Conservation (phyloP, 768 basidiomycete species). For the Naganishia vishniacii region DNA sequence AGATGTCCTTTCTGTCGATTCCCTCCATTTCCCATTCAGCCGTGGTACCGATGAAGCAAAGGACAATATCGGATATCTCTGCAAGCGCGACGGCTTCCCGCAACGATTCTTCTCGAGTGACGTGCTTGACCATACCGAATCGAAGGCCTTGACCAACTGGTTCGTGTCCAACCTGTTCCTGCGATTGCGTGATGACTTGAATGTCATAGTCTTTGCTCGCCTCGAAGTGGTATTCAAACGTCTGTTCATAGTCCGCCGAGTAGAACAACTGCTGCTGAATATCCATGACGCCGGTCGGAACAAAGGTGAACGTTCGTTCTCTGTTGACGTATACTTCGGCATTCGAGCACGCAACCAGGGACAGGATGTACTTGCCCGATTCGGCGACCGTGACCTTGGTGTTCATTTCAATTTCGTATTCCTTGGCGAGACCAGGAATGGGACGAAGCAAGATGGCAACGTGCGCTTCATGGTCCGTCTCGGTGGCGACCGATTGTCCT, state of each 20-base stretch:
- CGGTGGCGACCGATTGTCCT: constrained; percentile 35
- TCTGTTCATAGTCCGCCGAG: constrained; percentile 12
- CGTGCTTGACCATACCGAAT: constrained; percentile 4
- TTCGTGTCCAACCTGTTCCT: background rate
- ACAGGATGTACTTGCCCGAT: constrained; percentile 14
- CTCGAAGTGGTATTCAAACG: constrained; percentile 1
- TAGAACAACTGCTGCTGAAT: constrained; percentile 13
- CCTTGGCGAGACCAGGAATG: constrained; percentile 50
- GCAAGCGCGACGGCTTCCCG: constrained; percentile 59
- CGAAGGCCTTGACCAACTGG: constrained; percentile 1
- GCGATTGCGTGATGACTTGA: constrained; percentile 1
- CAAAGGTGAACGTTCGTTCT: background rate
- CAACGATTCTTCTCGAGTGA: constrained; percentile 53
- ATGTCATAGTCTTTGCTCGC: constrained; percentile 16
- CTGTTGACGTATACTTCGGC: constrained; percentile 19
- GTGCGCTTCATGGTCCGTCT: constrained; percentile 10
- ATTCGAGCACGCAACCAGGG: constrained; percentile 52
- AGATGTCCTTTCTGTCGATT: constrained; percentile 26
- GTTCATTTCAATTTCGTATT: constrained; percentile 53
- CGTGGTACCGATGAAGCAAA: constrained; percentile 60
- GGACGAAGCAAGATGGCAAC: constrained; percentile 15
- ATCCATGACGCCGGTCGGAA: constrained; percentile 14
- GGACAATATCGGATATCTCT: constrained; percentile 54
- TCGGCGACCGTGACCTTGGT: constrained; percentile 43
- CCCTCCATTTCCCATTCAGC: constrained; percentile 68